Evolutionary conservation across 169 alveolate genomes (phyloP).

Genomic region (Babesia bovis): DNA sequence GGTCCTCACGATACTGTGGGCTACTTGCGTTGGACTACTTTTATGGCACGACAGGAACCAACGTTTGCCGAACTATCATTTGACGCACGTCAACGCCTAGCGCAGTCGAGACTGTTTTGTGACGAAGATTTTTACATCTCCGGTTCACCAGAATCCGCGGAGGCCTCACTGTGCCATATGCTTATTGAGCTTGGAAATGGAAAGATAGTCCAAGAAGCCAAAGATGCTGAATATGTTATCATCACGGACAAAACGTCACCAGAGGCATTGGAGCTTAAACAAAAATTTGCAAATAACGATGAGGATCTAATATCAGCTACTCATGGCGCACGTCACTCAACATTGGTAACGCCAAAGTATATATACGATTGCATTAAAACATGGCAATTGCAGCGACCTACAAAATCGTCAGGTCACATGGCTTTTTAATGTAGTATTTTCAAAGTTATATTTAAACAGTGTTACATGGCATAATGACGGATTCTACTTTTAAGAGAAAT

Average conservation of each 20-base stretch:
- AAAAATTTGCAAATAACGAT: slow-evolving; percentile 52
- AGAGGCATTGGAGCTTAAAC: slow-evolving; percentile 47
- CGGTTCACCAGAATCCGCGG: slow-evolving; percentile 38
- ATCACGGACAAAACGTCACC: slow-evolving; percentile 58
- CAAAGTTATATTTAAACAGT: neutral
- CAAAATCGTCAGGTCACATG: slow-evolving; percentile 51
- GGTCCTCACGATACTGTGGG: slow-evolving; percentile 72
- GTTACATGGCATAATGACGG: neutral
- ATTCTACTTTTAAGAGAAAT: neutral
- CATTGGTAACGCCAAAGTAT: slow-evolving; percentile 68
- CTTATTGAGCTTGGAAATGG: slow-evolving; percentile 75
- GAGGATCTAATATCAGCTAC: slow-evolving; percentile 61
- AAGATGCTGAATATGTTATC: slow-evolving; percentile 75
- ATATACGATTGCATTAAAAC: slow-evolving; percentile 63
- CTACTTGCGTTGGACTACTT: slow-evolving; percentile 54
- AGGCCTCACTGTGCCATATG: slow-evolving; percentile 57
- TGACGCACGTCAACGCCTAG: slow-evolving; percentile 74
- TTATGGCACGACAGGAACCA: slow-evolving; percentile 62
- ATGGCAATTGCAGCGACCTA: slow-evolving; percentile 67
- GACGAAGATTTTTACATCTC: slow-evolving; percentile 72
- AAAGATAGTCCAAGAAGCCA: slow-evolving; percentile 62
- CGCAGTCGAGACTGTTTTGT: slow-evolving; percentile 74
- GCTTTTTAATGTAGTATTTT: slow-evolving; percentile 29
- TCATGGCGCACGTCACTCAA: slow-evolving; percentile 70
- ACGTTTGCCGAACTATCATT: slow-evolving; percentile 65